Conservation (phyloP, 2,329 filamentous ascomycete genomes). For the Iodosphaeria phyllophila region DNA sequence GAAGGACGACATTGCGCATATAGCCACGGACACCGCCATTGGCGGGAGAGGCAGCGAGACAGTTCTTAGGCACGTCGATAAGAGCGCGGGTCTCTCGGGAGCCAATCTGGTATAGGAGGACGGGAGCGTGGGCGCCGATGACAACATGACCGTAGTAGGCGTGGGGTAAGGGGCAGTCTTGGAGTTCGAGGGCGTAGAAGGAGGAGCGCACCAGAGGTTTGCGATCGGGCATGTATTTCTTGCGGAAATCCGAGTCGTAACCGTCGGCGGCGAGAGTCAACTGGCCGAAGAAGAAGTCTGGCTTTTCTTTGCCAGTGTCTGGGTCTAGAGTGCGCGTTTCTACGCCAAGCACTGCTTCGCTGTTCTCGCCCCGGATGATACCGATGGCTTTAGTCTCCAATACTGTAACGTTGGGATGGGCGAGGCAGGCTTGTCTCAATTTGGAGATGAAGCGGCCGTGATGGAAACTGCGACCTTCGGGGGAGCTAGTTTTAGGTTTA, state of each 20-base stretch:
- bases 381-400: constrained; percentile 75
- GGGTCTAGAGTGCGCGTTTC: constrained; percentile 48
- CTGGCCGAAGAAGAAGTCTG: constrained; percentile 71
- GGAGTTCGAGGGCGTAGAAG: constrained; percentile 86
- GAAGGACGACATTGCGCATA: constrained; percentile 61
- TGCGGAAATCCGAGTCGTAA: constrained; percentile 82
- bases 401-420: constrained; percentile 68
- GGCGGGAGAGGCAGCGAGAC: constrained; percentile 52
- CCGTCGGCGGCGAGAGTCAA: constrained; percentile 85
- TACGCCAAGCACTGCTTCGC: constrained; percentile 64
- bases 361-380: constrained; percentile 51
- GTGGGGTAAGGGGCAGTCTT: constrained; percentile 64
- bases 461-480: constrained; percentile 72
- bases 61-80: constrained; percentile 66
- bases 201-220: constrained; percentile 59
- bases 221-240: constrained; percentile 49
- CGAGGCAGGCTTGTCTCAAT: constrained; percentile 55
- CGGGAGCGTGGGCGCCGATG: constrained; percentile 55
- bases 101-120: constrained; percentile 93
- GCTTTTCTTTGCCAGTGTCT: constrained; percentile 31
- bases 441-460: constrained; percentile 84
- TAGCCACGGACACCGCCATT: constrained; percentile 75
- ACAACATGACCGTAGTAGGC: constrained; percentile 73
- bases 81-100: constrained; percentile 82
- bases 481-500: constrained; percentile 16